A percentile compares a stretch with the other conserved stretches of the same genome.
phyloP scores from a whole-genome alignment of 768 basidiomycete species.

The Aureoboletus auriporus region DNA sequence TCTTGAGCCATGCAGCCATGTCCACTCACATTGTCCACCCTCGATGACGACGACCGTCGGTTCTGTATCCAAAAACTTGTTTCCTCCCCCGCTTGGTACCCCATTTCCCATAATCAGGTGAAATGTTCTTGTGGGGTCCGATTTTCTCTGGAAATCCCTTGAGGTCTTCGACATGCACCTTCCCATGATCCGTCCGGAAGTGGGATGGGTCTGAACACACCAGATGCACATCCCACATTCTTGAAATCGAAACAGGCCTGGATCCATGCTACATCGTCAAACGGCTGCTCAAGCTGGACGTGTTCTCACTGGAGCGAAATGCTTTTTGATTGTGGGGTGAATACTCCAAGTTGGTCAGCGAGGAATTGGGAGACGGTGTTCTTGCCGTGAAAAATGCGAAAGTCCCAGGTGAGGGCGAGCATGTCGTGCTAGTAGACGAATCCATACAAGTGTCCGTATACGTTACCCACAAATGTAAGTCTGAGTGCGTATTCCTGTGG shows the following conservation, averaged over 20 bases:
- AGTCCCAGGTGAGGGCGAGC: conserved; percentile 61
- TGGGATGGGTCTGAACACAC: conserved; percentile 46
- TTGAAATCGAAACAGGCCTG: conserved; percentile 43
- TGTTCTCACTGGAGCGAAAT: conserved; percentile 23
- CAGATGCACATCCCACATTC: conserved; percentile 36
- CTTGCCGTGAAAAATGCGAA: conserved; percentile 51
- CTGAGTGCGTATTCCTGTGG: conserved; percentile 21
- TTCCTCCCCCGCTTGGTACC: conserved; percentile 23
- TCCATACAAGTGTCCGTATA: too few relatives aligned
- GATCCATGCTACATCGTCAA: conserved; percentile 40
- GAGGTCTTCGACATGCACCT: conserved; percentile 45
- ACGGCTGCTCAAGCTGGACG: conserved; percentile 23
- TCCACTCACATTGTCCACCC: conserved; percentile 50
- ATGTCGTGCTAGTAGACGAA: conserved; percentile 57
- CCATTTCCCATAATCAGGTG: conserved; percentile 35
- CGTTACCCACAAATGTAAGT: conserved; percentile 42
- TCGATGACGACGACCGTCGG: conserved; percentile 52
- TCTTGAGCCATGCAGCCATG: conserved; percentile 51
- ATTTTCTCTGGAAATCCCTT: conserved; percentile 41
- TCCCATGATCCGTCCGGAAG: conserved; percentile 40
- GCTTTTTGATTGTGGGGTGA: conserved; percentile 14
- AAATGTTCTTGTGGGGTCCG: conserved; percentile 41
- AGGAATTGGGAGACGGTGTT: conserved; percentile 41
- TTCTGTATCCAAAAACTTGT: conserved; percentile 33
- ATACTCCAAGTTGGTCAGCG: conserved; percentile 36